phyloP scores from a whole-genome alignment of 2,329 filamentous ascomycete genomes.

The Paracamarosporium sp. region DNA sequence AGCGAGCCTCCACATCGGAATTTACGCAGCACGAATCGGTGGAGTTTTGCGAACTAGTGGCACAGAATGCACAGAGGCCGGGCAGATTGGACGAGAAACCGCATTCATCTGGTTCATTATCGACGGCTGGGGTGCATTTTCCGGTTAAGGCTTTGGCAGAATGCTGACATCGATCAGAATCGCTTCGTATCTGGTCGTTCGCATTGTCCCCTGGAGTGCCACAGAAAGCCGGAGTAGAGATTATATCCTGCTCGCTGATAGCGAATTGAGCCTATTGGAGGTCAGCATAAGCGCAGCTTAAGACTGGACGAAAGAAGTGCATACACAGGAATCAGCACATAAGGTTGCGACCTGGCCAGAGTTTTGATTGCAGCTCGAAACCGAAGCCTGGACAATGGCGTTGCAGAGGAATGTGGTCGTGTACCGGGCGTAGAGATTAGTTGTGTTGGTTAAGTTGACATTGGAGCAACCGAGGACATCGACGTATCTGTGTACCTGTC shows the following conservation, averaged over 20 bases:
- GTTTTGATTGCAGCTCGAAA: slow-evolving; percentile 67
- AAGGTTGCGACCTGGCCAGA: slow-evolving; percentile 72
- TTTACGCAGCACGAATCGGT: slow-evolving; percentile 95
- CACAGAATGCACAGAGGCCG: slow-evolving; percentile 88
- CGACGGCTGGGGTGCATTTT: slow-evolving; percentile 75
- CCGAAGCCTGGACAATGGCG: slow-evolving; percentile 89
- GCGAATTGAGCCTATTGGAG: slow-evolving; percentile 74
- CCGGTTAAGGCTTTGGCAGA: slow-evolving; percentile 79
- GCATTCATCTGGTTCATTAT: slow-evolving; percentile 87
- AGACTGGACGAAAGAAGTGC: slow-evolving; percentile 39
- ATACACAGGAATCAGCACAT: slow-evolving; percentile 87
- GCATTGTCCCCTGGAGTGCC: slow-evolving; percentile 69
- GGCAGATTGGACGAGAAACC: slow-evolving; percentile 75
- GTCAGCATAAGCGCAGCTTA: slow-evolving; percentile 36
- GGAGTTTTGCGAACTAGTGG: slow-evolving; percentile 81
- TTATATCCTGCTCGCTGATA: slow-evolving; percentile 85
- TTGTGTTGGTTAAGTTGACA: slow-evolving; percentile 79
- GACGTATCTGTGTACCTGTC: slow-evolving; percentile 70
- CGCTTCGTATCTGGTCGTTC: slow-evolving; percentile 80
- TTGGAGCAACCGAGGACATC: slow-evolving; percentile 79
- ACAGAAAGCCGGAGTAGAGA: slow-evolving; percentile 77
- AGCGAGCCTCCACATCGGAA: slow-evolving; percentile 75
- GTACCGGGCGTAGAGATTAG: slow-evolving; percentile 88
- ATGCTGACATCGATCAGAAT: slow-evolving; percentile 88
- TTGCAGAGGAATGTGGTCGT: slow-evolving; percentile 93